A percentile compares a stretch with the other conserved stretches of the same genome.
Conservation (phyloP, 345 rosid genomes). For the Sisymbrium altissimum region DNA sequence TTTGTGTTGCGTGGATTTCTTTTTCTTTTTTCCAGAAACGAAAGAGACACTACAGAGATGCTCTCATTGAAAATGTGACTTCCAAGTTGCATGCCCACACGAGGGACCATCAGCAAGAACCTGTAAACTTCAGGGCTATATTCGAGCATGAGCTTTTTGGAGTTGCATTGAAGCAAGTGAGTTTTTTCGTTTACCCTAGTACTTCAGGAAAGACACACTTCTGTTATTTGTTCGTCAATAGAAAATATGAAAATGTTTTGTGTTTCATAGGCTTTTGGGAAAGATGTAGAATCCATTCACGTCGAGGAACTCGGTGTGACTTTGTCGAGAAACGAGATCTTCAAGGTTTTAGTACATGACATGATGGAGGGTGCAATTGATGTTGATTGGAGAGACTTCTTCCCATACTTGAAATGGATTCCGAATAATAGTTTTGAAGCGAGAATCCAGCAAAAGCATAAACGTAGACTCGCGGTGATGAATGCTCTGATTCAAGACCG, state of each 20-base stretch:
- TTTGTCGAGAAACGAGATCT: slow-evolving; percentile 56
- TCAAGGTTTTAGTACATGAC: slow-evolving; percentile 53
- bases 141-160: slow-evolving; percentile 76
- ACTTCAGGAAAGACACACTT: background rate
- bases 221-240: background rate
- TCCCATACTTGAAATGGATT: slow-evolving; percentile 80
- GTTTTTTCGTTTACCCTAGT: slow-evolving; percentile 13
- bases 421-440: slow-evolving; percentile 57
- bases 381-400: slow-evolving; percentile 96
- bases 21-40: slow-evolving; percentile 41
- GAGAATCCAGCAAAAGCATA: slow-evolving; percentile 46
- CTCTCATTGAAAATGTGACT: slow-evolving; percentile 50
- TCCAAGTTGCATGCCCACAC: slow-evolving; percentile 41
- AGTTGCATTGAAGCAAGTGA: slow-evolving; percentile 64
- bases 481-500: slow-evolving; percentile 54
- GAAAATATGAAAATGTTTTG: background rate
- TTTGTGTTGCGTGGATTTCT: background rate
- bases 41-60: slow-evolving; percentile 53
- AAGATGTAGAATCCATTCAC: slow-evolving; percentile 56
- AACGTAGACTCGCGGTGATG: slow-evolving; percentile 60
- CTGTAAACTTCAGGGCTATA: slow-evolving; percentile 68
- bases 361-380: slow-evolving; percentile 81
- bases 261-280: slow-evolving; percentile 57
- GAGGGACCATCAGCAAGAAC: slow-evolving; percentile 35
- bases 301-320: slow-evolving; percentile 60